Evolutionary conservation across 495 filamentous ascomycete genomes (phyloP).

Genomic region (Talaromyces adpressus): DNA sequence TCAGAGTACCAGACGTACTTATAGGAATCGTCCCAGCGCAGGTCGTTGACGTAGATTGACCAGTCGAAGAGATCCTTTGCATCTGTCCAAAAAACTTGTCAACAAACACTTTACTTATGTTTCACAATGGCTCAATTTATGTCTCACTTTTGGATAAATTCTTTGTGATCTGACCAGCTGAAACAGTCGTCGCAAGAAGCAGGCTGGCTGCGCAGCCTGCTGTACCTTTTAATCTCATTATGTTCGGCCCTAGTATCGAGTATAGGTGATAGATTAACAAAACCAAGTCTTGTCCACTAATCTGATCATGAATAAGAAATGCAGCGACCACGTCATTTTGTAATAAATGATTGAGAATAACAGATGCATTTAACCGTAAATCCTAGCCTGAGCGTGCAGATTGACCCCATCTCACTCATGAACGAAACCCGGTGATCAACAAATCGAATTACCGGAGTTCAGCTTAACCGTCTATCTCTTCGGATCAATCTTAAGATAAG

Average conservation of each 20-base stretch:
- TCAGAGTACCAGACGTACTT: conserved; percentile 23
- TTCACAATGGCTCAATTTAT: background rate
- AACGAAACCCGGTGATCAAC: background rate
- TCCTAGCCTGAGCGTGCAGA: background rate
- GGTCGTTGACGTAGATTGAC: conserved; percentile 22
- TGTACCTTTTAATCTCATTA: background rate
- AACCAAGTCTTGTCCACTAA: background rate
- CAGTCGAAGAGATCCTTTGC: conserved; percentile 23
- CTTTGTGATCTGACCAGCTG: conserved; percentile 13
- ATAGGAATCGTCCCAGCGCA: conserved; percentile 22
- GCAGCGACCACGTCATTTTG: background rate
- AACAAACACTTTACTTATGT: background rate
- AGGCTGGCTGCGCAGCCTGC: background rate
- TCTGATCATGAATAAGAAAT: background rate
- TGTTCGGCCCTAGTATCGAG: background rate
- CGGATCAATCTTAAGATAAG: background rate
- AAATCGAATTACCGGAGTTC: background rate
- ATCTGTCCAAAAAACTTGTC: conserved; percentile 7
- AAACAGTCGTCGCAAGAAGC: conserved; percentile 1
- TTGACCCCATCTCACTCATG: background rate
- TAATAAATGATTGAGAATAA: background rate
- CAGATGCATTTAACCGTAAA: background rate
- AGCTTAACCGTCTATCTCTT: background rate
- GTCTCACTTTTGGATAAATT: conserved; percentile 9
- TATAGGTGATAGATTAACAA: background rate